phyloP scores from a whole-genome alignment of 2,329 filamentous ascomycete genomes.

The Fusarium sp. region DNA sequence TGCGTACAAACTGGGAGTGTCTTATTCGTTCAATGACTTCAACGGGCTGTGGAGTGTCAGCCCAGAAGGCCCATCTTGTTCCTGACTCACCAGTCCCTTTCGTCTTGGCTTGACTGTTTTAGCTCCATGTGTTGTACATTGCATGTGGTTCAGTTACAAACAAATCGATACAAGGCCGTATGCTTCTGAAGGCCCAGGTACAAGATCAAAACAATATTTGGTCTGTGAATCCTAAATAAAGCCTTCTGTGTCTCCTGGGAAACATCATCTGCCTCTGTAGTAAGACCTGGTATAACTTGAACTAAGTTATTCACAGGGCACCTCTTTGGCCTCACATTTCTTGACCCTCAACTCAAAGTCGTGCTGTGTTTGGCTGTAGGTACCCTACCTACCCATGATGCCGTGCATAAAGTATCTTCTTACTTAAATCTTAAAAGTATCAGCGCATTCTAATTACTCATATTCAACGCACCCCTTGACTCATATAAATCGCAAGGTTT shows the following conservation, averaged over 20 bases:
- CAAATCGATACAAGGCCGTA: not conserved
- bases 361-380: not conserved
- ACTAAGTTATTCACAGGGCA: not conserved
- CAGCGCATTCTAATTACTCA: not conserved
- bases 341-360: not conserved
- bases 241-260: not conserved
- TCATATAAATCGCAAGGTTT: conserved; percentile 3
- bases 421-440: not conserved
- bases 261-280: not conserved
- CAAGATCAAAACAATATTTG: too few species aligned
- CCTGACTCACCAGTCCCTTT: conserved; percentile 3
- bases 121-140: conserved; percentile 6
- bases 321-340: not conserved
- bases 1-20: conserved; percentile 33
- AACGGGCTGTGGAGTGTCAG: not conserved
- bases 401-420: not conserved
- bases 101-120: not conserved
- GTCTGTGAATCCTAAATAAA: not conserved
- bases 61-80: conserved; percentile 1
- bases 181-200: not conserved
- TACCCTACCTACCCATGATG: not conserved
- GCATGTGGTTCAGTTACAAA: not conserved
- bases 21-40: conserved; percentile 32
- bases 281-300: not conserved
- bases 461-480: not conserved